phyloP scores from a whole-genome alignment of 176 grass and related monocot genomes.

The Microstegium vimineum region DNA sequence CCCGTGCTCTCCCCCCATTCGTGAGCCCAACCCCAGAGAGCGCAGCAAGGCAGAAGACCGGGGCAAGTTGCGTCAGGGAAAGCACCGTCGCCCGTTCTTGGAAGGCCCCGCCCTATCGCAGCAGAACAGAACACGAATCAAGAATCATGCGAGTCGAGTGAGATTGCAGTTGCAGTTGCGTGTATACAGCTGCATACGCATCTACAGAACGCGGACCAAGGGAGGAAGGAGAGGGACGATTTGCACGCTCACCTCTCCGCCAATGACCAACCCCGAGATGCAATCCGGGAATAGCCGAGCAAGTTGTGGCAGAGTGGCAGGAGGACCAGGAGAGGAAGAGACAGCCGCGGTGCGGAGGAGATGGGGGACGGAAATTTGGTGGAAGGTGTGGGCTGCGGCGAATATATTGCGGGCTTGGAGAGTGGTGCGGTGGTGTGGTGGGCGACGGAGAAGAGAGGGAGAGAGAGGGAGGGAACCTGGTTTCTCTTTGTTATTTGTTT shows the following conservation, averaged over 20 bases:
- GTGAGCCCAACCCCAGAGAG: not conserved
- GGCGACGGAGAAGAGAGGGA: not conserved
- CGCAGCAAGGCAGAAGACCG: not conserved
- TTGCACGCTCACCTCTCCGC: slow-evolving; percentile 11
- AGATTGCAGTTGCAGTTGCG: not conserved
- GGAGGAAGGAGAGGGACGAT: not conserved
- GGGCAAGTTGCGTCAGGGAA: not conserved
- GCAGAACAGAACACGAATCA: slow-evolving; percentile 28
- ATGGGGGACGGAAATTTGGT: slow-evolving; percentile 15
- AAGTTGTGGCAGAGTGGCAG: slow-evolving; percentile 1
- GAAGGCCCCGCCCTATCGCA: slow-evolving; percentile 3
- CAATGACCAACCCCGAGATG: not conserved
- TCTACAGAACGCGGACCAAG: not conserved
- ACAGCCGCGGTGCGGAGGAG: slow-evolving; percentile 10
- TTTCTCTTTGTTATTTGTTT: not conserved
- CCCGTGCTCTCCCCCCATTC: slow-evolving; percentile 36
- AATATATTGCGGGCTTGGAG: slow-evolving; percentile 37
- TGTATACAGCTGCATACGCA: not conserved
- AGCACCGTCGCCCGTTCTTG: not conserved
- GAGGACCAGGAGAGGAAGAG: not conserved
- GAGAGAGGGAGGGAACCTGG: not conserved
- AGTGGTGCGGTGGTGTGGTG: not conserved
- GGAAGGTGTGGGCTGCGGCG: slow-evolving; percentile 15
- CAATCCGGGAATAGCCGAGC: not conserved
- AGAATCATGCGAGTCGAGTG: slow-evolving; percentile 18